Conservation (phyloP, 768 basidiomycete genomes). For the Sarcodon sp. region DNA sequence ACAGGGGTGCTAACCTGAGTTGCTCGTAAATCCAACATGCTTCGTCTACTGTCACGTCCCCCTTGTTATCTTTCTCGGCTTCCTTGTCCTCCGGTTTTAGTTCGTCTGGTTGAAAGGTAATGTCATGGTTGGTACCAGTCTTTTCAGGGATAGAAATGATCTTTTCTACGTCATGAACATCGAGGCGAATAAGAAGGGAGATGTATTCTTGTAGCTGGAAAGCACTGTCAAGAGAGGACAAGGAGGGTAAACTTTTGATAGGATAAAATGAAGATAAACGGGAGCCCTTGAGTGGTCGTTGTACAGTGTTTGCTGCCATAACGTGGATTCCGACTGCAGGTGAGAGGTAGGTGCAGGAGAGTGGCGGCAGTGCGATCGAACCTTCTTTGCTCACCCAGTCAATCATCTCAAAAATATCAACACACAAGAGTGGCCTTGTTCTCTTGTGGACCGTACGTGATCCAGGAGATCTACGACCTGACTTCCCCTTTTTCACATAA, state of each 20-base stretch:
- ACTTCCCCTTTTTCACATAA: no score
- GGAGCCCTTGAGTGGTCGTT: constrained; percentile 64
- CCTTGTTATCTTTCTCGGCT: constrained; percentile 20
- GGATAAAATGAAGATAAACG: constrained; percentile 75
- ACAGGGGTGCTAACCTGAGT: constrained; percentile 26
- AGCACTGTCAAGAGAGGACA: constrained; percentile 74
- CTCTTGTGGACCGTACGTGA: no score
- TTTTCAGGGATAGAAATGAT: constrained; percentile 69
- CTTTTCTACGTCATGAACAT: constrained; percentile 80
- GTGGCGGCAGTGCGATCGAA: neutral
- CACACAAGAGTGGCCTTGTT: no score
- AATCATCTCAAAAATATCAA: no score
- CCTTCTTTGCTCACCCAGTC: no score
- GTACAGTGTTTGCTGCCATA: constrained; percentile 20
- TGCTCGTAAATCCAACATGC: constrained; percentile 80
- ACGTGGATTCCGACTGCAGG: constrained; percentile 3
- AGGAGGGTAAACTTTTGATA: constrained; percentile 53
- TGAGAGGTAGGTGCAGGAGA: neutral
- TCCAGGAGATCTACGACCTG: no score
- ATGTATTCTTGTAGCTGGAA: constrained; percentile 96
- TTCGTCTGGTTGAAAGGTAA: constrained; percentile 11
- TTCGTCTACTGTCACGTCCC: constrained; percentile 57
- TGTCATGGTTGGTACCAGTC: constrained; percentile 16
- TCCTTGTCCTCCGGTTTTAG: constrained; percentile 19
- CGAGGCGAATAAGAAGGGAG: constrained; percentile 68